Percentiles rank a stretch among this genome's conserved stretches.
Conservation (phyloP, 768 basidiomycete genomes). For the Suillus alpinus region DNA sequence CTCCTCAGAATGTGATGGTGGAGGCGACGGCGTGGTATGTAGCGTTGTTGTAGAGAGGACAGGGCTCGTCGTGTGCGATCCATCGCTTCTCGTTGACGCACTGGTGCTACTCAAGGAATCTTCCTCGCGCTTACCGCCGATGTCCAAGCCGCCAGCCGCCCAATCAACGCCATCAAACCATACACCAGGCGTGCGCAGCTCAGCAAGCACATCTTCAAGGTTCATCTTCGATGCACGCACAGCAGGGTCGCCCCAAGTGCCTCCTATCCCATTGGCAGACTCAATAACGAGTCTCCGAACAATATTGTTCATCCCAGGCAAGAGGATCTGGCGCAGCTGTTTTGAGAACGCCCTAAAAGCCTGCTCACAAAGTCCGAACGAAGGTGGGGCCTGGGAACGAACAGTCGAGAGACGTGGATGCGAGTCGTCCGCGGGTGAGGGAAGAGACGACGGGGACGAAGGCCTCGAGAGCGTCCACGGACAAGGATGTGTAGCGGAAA, state of each 20-base stretch:
- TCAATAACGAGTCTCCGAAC: slow-evolving; percentile 66
- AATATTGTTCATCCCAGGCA: slow-evolving; percentile 67
- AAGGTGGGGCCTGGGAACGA: slow-evolving; percentile 54
- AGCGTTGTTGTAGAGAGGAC: slow-evolving; percentile 72
- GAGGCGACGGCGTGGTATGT: slow-evolving; percentile 77
- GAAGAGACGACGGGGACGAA: slow-evolving; percentile 16
- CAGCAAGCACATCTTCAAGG: slow-evolving; percentile 56
- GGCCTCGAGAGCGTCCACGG: slow-evolving; percentile 51
- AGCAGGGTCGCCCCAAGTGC: slow-evolving; percentile 44
- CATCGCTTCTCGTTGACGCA: slow-evolving; percentile 46
- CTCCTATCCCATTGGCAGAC: slow-evolving; percentile 42
- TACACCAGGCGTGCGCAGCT: slow-evolving; percentile 52
- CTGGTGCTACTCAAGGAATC: slow-evolving; percentile 43
- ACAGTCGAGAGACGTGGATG: slow-evolving; percentile 52
- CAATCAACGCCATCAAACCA: slow-evolving; percentile 80
- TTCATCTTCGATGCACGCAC: slow-evolving; percentile 53
- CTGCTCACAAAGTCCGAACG: slow-evolving; percentile 61
- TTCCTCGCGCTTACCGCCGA: slow-evolving; percentile 37
- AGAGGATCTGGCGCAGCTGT: slow-evolving; percentile 57
- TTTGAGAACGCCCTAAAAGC: slow-evolving; percentile 56
- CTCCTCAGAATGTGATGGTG: slow-evolving; percentile 41
- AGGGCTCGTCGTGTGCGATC: slow-evolving; percentile 65
- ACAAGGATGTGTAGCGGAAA: slow-evolving; percentile 48
- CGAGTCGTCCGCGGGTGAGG: slow-evolving; percentile 17
- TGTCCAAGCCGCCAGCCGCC: slow-evolving; percentile 27